Conservation (phyloP, 1,284 basidiomycete genomes). For the Ceratorhiza oryzae-sativae region DNA sequence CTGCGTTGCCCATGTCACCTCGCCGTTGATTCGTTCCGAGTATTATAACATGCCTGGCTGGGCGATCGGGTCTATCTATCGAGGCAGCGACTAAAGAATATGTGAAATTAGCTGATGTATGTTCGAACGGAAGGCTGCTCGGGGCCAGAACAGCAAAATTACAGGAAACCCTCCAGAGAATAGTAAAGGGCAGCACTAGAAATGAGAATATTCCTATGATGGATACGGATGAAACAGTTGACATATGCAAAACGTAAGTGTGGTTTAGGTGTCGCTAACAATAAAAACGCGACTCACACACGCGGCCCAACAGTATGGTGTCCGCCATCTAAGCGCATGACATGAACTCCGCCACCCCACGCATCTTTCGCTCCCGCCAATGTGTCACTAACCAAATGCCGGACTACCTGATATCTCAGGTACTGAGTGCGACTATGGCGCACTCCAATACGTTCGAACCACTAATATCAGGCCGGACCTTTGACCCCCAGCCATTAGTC, state of each 20-base stretch:
- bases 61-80: background rate
- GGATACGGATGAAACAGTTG: background rate
- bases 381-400: background rate
- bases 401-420: conserved; percentile 12
- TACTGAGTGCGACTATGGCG: conserved; percentile 3
- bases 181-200: background rate
- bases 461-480: background rate
- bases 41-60: background rate
- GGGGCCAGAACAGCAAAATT: background rate
- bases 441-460: conserved; percentile 9
- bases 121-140: background rate
- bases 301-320: background rate
- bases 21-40: background rate
- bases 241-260: conserved; percentile 6
- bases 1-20: background rate
- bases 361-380: conserved; percentile 5
- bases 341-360: background rate
- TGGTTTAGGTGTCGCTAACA: background rate
- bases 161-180: background rate
- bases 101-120: background rate
- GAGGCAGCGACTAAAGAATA: background rate
- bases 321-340: conserved; percentile 3
- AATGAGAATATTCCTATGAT: background rate
- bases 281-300: too few relatives aligned
- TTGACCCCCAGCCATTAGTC: background rate